These are phyloP conservation scores for Teratosphaeria nubilosa DNA, from an alignment of 2,329 filamentous ascomycete species.

Conservation along the genomic window DNA sequence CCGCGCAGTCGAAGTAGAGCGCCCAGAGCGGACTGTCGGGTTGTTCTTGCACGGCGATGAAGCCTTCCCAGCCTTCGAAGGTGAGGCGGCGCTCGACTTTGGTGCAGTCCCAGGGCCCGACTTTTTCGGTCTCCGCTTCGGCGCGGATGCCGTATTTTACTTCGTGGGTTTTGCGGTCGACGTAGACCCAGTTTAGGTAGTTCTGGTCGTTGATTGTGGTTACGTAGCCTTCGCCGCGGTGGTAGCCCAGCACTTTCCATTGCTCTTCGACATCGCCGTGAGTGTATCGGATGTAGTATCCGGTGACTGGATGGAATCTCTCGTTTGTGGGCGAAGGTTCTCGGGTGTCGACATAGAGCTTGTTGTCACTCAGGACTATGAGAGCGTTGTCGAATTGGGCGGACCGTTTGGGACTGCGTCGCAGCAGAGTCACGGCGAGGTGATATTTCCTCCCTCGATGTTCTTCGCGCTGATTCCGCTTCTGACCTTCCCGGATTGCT, in stretches of 20 bases:
- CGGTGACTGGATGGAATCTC: slow-evolving; percentile 23
- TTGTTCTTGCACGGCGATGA: slow-evolving; percentile 44
- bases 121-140: slow-evolving; percentile 57
- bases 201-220: slow-evolving; percentile 45
- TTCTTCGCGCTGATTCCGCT: slow-evolving; percentile 22
- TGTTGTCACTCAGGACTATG: slow-evolving; percentile 30
- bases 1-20: slow-evolving; percentile 39
- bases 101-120: slow-evolving; percentile 78
- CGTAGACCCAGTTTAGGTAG: slow-evolving; percentile 59
- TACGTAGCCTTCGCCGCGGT: slow-evolving; percentile 35
- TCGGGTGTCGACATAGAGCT: slow-evolving; percentile 27
- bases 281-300: slow-evolving; percentile 40
- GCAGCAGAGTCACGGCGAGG: slow-evolving; percentile 19
- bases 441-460: slow-evolving; percentile 24
- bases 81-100: slow-evolving; percentile 48
- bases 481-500: slow-evolving; percentile 23
- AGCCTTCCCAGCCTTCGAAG: slow-evolving; percentile 47
- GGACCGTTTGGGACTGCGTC: slow-evolving; percentile 14
- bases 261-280: slow-evolving; percentile 30
- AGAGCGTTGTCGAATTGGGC: slow-evolving; percentile 18
- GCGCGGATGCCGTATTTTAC: slow-evolving; percentile 47
- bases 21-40: slow-evolving; percentile 36
- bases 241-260: slow-evolving; percentile 22
- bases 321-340: slow-evolving; percentile 10
- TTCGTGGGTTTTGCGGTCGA: slow-evolving; percentile 49